phyloP scores from a whole-genome alignment of 2,329 filamentous ascomycete species.

The Exophiala viscosa region DNA sequence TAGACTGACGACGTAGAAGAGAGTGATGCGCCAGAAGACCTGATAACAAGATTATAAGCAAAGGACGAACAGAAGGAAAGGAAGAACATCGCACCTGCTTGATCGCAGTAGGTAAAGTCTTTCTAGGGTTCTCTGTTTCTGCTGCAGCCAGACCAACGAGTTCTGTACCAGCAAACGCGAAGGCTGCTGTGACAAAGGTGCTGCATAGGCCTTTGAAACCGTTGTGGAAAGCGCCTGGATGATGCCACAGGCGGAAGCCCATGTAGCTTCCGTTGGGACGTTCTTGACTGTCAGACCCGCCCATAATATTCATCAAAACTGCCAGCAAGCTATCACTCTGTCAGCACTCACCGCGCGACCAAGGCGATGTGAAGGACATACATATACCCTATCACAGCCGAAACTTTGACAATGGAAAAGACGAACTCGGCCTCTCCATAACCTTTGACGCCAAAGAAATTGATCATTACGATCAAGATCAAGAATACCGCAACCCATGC shows the following conservation, averaged over 20 bases:
- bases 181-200: slow-evolving; percentile 56
- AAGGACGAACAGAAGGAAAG: not conserved
- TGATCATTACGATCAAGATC: slow-evolving; percentile 66
- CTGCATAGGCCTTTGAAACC: slow-evolving; percentile 53
- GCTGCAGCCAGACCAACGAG: slow-evolving; percentile 53
- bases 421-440: slow-evolving; percentile 82
- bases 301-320: slow-evolving; percentile 64
- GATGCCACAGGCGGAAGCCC: slow-evolving; percentile 69
- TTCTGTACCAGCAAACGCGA: slow-evolving; percentile 56
- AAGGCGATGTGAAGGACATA: slow-evolving; percentile 38
- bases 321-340: slow-evolving; percentile 63
- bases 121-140: slow-evolving; percentile 51
- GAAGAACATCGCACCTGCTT: slow-evolving; percentile 39
- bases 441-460: slow-evolving; percentile 76
- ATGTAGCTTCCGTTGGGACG: slow-evolving; percentile 71
- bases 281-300: slow-evolving; percentile 62
- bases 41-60: not conserved
- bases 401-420: slow-evolving; percentile 75
- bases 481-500: slow-evolving; percentile 68
- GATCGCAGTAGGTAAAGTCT: slow-evolving; percentile 46
- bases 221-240: slow-evolving; percentile 46
- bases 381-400: slow-evolving; percentile 80
- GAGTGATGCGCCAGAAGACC: slow-evolving; percentile 48
- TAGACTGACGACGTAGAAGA: slow-evolving; percentile 49
- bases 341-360: slow-evolving; percentile 8